Percentiles rank a stretch among this genome's conserved stretches.
phyloP scores from a whole-genome alignment of 2,329 filamentous ascomycete species.

The Aspergillus versicolor region DNA sequence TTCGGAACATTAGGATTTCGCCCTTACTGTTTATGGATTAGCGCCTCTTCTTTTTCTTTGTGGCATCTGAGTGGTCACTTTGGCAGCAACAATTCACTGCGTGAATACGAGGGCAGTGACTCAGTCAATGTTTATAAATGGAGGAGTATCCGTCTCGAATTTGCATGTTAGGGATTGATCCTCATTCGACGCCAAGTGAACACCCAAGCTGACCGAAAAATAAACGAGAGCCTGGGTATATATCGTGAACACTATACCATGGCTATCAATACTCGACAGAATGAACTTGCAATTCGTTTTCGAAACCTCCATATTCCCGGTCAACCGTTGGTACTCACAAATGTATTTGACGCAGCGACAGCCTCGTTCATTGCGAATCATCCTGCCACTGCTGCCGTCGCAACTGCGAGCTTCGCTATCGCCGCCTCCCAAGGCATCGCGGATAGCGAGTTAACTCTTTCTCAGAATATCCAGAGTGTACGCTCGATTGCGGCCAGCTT shows the following conservation, averaged over 20 bases:
- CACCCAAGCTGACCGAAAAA: neutral
- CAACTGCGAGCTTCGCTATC: constrained; percentile 54
- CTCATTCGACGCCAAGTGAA: no score
- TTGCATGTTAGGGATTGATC: neutral
- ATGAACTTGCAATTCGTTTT: constrained; percentile 32
- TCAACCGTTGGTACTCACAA: constrained; percentile 54
- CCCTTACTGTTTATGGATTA: neutral
- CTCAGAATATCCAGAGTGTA: constrained; percentile 53
- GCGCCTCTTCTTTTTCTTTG: neutral
- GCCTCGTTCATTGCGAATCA: constrained; percentile 46
- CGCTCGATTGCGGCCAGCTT: constrained; percentile 47
- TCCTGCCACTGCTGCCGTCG: constrained; percentile 41
- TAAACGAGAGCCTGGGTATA: neutral
- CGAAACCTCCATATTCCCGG: constrained; percentile 52
- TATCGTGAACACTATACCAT: neutral
- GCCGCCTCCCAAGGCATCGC: constrained; percentile 46
- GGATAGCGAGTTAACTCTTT: constrained; percentile 52
- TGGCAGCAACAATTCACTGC: constrained; percentile 9
- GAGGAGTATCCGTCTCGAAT: neutral
- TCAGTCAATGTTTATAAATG: neutral
- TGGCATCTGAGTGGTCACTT: constrained; percentile 15
- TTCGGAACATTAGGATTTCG: neutral
- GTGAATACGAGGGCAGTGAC: constrained; percentile 1
- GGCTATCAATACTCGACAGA: constrained; percentile 9
- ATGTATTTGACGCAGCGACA: constrained; percentile 56